Evolutionary conservation across 2,329 filamentous ascomycete genomes (phyloP), one percentile per base, ranked within the genome.

Genomic region (Aspergillus costaricaensis): DNA sequence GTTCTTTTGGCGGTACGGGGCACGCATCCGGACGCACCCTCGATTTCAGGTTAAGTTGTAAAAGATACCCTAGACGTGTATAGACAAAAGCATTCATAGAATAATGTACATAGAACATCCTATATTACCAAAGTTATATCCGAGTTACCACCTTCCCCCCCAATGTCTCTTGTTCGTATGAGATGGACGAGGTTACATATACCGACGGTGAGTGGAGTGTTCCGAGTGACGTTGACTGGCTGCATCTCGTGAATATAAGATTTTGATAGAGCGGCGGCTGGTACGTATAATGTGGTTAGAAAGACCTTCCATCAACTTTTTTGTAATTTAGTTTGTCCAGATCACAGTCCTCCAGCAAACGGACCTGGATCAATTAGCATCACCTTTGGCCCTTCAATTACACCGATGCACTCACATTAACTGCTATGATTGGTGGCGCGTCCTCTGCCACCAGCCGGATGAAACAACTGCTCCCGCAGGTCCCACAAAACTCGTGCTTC

Each of bases 1-100:
- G 3, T 32, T 61, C 17, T 61, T 55, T n/a, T 44, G 49, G 17
- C 27, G 55, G 6, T 61, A 58, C 36, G 60, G 57, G 6, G 57
- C 32, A 12, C 21, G 52, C 32, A 60, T 60, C 30, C 36, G 58
- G 8, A 55, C 58, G 1, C 38, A 38, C 9, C 55, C 55, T 3
- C 32, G 55, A 21, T 57, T 57, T n/a, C 55, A 51, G 10, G 9
- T 57, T 2, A 57, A 50, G 17, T 14, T 57, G 5, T 57, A 51
- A 44, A 19, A 14, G 9, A 23, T 44, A 21, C 15, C n/a, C 8
- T 23, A 44, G 19, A 44, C 6, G 4, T 7, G 5, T 44, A 1
- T 44, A 44, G 19, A 44, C 9, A 15, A 36, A 14, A 14, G 14
- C 19, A 15, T 14, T 14, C 1, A 19, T 9, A 21, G 17, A 14